Base-by-base conservation (phyloP, 768 basidiomycete species). In the Coprinopsis cinerea region DNA sequence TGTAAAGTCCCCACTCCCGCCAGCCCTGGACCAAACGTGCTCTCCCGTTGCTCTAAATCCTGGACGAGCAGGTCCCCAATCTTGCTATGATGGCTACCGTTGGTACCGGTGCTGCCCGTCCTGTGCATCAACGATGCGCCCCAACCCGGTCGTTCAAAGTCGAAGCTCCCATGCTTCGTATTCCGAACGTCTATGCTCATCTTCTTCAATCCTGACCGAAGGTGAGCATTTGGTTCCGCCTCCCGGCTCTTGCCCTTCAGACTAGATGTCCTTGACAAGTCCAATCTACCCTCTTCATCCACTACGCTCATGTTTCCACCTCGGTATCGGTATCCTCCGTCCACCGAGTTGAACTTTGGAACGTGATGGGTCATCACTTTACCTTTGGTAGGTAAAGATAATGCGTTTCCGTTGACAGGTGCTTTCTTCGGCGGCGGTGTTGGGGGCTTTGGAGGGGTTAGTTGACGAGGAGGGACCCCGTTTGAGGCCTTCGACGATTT, bases 111-210 rank as follows among this genome's bases (percentile, higher is more conserved):
- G 49, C 72, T 72, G 3, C 73, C 71, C 1, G 76, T 74, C 22
- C 80, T 69, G 55, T 84, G 64, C 54, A 70, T 64, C n/a, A 56
- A 55, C 23, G 57, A 39, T 6, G 63, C 53, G 18, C 65, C 67
- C 71, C 73, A 72, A 0, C 78, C 74, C 0, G 85, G 85, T 28
- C 84, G 71, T 63, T 88, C 86, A 55, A 88, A 87, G 59, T 88
- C 85, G 61, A 88, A 87, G 57, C 81, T 84, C 4, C 84, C 84
- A 54, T 84, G 83, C 59, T 84, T 83, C 35, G 70, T 76, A 1
- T 76, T 66, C 43, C 75, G 71, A 25, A 58, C 68, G 14, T 53
- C 55, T 34, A 45, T 61, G 49, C 57, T 64, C 61, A 65, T 61
- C 54, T 62, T 63, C 2, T 55, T 54, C 2, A 55, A 32, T 30